Evolutionary conservation across 2,329 filamentous ascomycete species (phyloP), one percentile per base, ranked within the genome.

Genomic region (Orbilia javanica): DNA sequence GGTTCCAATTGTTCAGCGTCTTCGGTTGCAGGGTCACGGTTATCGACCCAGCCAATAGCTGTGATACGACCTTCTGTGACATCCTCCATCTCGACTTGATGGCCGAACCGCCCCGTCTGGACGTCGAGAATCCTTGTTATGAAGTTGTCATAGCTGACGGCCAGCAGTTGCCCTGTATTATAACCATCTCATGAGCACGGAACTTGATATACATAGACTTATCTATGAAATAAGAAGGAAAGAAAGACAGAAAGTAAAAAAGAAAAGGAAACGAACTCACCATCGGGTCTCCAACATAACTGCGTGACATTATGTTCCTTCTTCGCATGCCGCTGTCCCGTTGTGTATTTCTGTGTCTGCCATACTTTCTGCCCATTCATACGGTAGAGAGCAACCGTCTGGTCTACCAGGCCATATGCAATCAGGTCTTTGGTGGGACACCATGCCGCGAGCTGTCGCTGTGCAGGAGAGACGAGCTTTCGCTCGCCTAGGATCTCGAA

Each of bases 361-460:
- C 81, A 82, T 18, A 82, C 81, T 34, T 80, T 80, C 69, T 82
- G 81, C 3, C 81, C 81, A 46, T 82, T 82, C 80, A 82, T 82
- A 13, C 81, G 79, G 52, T 82, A 82, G 36, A 82, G 68, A 3
- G 80, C 73, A 22, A 82, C 80, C 57, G 79, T 82, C 29, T 82
- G 80, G 62, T 81, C 80, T 0, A 75, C 79, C 29, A 81, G 80
- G 18, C 80, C 79, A 34, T 81, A 68, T 27, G 79, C 81, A 39
- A 82, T 81, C 11, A 82, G 67, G 46, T 82, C 81, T 57, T 81
- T 81, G 15, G 79, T 79, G 10, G 81, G 81, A 71, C 81, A 81
- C 81, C 81, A 82, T 42, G 80, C 76, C 65, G 79, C 74, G 4
- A 82, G 71, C 25, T 78, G 80, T 46, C 70, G 72, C 22, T 81